Evolutionary conservation across 1,284 basidiomycete genomes (phyloP), one percentile per base, ranked within the genome.

Genomic region (Ganoderma sp.): DNA sequence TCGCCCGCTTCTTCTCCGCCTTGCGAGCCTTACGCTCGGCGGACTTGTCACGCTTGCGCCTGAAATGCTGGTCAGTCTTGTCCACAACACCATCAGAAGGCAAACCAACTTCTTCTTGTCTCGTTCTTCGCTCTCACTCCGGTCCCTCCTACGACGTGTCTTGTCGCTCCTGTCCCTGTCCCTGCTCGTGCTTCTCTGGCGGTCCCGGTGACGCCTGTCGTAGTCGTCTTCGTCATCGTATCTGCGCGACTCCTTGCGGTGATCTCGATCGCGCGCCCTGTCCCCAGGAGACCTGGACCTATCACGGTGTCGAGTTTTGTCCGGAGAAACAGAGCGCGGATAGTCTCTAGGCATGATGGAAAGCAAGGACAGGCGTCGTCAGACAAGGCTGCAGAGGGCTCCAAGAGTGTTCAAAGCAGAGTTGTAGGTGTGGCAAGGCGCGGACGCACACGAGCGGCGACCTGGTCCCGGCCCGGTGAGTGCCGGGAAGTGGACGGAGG

Each of bases 41-140:
- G 52, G 89, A 94, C 78, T 88, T 93, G 81, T 95, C 87, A 74
- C 94, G 83, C 81, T 93, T 92, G 75, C 91, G 85, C 79, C 93
- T 93, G 74, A 66, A 71, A 67, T 67, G 63, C 12, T 74, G 69
- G 10, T 22, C 64, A 28, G 60, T 32, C 25, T 56, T 43, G 10
- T 50, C 59, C 25, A 56, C 58, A 19, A 22, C 45, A 22, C 28
- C 41, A 39, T 56, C 22, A 19, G 48, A n/a, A 56, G 19, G 59
- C 12, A 22, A 14, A 79, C 86, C 67, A 73, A 92, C 92, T 88
- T 92, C 77, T 89, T 92, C 71, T 76, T 79, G 52, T 80, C 80
- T 32, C 76, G 78, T 61, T 82, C 79, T n/a, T 72, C 75, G 67
- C 80, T 78, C 15, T 71, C 71, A 71, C 79, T 81, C 64, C 78